Evolutionary conservation across 805 yeast species (phyloP), one percentile per base, ranked within the genome.

Genomic region (Starmerella bombi): DNA sequence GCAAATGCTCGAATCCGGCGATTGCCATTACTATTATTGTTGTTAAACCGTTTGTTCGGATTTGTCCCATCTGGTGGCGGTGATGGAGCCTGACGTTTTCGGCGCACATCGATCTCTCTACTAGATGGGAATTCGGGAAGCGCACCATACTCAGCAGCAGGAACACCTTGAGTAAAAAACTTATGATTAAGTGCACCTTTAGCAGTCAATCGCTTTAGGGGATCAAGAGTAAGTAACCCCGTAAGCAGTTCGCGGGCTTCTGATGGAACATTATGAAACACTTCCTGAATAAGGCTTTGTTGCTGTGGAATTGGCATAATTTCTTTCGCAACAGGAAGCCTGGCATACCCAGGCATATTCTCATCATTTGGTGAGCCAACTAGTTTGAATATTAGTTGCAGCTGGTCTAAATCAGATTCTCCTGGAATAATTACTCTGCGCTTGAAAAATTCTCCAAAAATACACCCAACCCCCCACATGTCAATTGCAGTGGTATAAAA

Each of bases 381-480:
- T 23, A 91, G 63, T 53, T 73, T 72, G 58, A 91, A 91, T 8
- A 88, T 79, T 23, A 74, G 66, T 51, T 77, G 77, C 0, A 91
- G 82, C 62, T 91, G 99, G 57, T 88, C 93, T 9, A 79, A 59
- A 57, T 91, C 98, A 1, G 91, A 71, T 33, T 71, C 65, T 0
- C 98, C 99, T 32, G 77, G 85, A 36, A 91, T 59, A 14, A 91
- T 79, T 1, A 98, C 98, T 50, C 71, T 74, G 46, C 74, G 71
- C 25, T 74, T 75, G 61, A 80, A 88, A 55, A 86, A 68, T 60
- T 91, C 99, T 0, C 84, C 98, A 56, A 91, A 77, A 0, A 91
- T 88, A 62, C 98, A 91, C 1, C 97, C 97, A 17, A 83, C 72
- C 0, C 97, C 96, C 99, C 99, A 91, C 62, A 91, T 71, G 60